Evolutionary conservation across 2,329 filamentous ascomycete species (phyloP).

Genomic region (Fusarium denticulatum): DNA sequence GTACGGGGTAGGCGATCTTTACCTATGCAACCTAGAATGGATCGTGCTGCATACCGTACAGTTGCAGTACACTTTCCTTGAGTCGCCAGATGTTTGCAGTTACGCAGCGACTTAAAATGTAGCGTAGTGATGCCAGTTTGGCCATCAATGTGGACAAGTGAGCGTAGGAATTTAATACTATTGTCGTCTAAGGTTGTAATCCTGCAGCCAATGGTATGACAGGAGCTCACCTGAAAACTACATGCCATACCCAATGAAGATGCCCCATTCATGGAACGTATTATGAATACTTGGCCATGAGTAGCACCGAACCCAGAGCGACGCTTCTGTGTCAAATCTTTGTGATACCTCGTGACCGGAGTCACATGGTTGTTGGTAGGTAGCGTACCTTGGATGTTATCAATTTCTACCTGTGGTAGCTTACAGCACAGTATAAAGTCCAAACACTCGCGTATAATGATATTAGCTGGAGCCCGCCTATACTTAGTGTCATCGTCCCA

Average conservation of each 20-base stretch:
- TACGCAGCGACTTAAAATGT: not conserved
- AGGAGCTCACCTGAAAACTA: not conserved
- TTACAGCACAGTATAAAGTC: not conserved
- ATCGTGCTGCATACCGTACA: not conserved
- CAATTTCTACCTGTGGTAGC: not conserved
- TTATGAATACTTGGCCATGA: not conserved
- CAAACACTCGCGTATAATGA: not conserved
- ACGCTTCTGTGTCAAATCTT: not conserved
- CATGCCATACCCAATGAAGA: not conserved
- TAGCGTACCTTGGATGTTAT: not conserved
- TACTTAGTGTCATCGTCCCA: not conserved
- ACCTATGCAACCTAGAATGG: not conserved
- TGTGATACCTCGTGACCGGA: not conserved
- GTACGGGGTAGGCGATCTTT: not conserved
- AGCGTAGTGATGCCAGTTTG: not conserved
- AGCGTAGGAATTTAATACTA: not conserved
- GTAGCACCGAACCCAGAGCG: not conserved
- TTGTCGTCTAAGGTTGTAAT: not conserved
- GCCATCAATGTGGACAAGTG: not conserved
- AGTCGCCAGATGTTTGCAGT: not conserved
- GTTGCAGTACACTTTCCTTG: not conserved
- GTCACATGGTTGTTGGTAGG: not conserved
- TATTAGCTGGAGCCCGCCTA: not conserved
- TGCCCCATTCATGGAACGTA: not conserved
- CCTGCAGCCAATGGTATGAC: not conserved